Evolutionary conservation across 1,139 yeast species (phyloP), one percentile per base, ranked within the genome.

Genomic region (Arxiozyma telluris): DNA sequence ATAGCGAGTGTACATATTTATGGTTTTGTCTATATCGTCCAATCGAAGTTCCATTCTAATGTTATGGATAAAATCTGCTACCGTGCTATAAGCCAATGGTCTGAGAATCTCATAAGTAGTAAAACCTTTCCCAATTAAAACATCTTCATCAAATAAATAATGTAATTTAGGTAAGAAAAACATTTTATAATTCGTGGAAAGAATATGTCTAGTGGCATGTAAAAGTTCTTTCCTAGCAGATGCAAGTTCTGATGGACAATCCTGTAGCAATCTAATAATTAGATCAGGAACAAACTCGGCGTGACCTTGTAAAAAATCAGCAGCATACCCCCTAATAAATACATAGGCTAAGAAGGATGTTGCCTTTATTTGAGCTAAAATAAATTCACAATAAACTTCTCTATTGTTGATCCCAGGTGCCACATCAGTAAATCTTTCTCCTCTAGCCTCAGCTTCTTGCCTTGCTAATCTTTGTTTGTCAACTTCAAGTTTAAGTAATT

Each of bases 291-390:
- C 89, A 25, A 78, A 74, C 39, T 84, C 80, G 57, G 87, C 89
- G 57, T 81, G 83, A 17, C 77, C 76, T 52, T 80, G 77, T 60
- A 93, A 71, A 53, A 79, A 76, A 50, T 82, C 83, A 41, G 81
- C 79, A 1, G 95, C 83, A 63, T 84, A 87, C 9, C 96, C 93
- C 60, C 98, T 79, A 46, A 94, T 84, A 59, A 85, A 84, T 1
- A 91, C 90, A 68, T 91, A 94, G 0, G 98, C 98, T 64, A 94
- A 75, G 61, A 94, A 93, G 0, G 97, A 89, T 53, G 96, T 94
- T 1, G 98, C 96, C 68, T 94, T 94, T 44, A 94, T 96, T 70
- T 94, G 99, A n/a, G 96, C 94, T 45, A 88, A 74, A 21, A 93
- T 83, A 64, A 93, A 88, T 61, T 94, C 98, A 57, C 94, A 87